phyloP scores from a whole-genome alignment of 495 filamentous ascomycete species.

The Geoglossum glabrum region DNA sequence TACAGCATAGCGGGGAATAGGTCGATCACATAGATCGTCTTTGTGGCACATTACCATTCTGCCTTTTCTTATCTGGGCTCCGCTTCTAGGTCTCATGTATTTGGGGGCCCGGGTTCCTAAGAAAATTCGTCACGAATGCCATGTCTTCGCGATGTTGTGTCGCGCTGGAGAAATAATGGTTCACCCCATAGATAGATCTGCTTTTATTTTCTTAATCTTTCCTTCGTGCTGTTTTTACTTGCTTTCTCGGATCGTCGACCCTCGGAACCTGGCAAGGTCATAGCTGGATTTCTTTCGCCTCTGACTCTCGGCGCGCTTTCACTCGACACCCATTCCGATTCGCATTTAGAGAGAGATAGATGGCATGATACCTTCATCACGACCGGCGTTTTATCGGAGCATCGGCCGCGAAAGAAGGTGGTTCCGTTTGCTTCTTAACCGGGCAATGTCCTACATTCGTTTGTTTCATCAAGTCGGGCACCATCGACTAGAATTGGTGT shows the following conservation, averaged over 20 bases:
- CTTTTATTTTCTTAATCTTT: slow-evolving; percentile 1
- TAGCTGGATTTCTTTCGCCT: background rate
- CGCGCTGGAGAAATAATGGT: slow-evolving; percentile 3
- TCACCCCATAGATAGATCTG: slow-evolving; percentile 2
- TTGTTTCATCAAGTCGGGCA: background rate
- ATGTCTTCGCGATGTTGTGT: slow-evolving; percentile 2
- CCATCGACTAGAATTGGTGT: background rate
- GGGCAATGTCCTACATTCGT: background rate
- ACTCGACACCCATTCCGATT: background rate
- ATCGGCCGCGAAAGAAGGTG: background rate
- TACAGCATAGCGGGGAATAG: slow-evolving; percentile 1
- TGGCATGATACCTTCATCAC: slow-evolving; percentile 1
- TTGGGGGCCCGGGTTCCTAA: slow-evolving; percentile 1
- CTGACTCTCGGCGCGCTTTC: background rate
- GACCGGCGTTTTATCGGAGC: slow-evolving; percentile 1
- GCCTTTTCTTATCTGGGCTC: slow-evolving; percentile 2
- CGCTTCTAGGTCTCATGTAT: slow-evolving; percentile 2
- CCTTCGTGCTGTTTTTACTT: background rate
- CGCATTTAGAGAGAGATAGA: slow-evolving; percentile 2
- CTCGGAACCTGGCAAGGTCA: background rate
- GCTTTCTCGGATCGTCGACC: background rate
- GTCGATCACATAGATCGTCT: slow-evolving; percentile 2
- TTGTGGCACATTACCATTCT: background rate
- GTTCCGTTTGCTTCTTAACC: background rate
- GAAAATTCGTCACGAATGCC: slow-evolving; percentile 4